These are phyloP conservation scores for Talaromyces adpressus DNA, from an alignment of 495 filamentous ascomycete species.

Conservation along the genomic window DNA sequence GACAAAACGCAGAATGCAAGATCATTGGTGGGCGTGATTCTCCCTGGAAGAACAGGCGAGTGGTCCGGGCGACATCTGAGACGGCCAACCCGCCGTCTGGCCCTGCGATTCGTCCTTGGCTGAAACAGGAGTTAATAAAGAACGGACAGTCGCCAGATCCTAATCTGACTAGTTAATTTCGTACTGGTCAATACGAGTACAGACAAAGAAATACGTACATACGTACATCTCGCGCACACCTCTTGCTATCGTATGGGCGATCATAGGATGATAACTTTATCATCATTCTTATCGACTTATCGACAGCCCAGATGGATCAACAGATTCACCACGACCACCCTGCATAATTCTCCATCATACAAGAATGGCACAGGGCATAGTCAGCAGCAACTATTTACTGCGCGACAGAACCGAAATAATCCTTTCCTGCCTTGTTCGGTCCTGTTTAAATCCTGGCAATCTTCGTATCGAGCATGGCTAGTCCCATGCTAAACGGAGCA, in stretches of 20 bases:
- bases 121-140: constrained; percentile 3
- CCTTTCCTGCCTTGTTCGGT: neutral
- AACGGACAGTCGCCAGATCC: neutral
- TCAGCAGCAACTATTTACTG: neutral
- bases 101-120: neutral
- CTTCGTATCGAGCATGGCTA: neutral
- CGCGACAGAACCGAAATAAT: neutral
- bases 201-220: neutral
- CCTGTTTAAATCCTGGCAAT: neutral
- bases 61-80: neutral
- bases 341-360: neutral
- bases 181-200: neutral
- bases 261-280: neutral
- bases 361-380: neutral
- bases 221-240: neutral
- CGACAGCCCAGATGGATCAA: neutral
- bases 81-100: neutral
- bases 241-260: neutral
- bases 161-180: neutral
- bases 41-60: neutral
- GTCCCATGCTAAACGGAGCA: neutral
- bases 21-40: neutral
- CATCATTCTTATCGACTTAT: neutral
- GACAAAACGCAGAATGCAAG: neutral
- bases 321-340: neutral